Conservation (phyloP, 352 stramenopile species). For the Elongisporangium prolatum region DNA sequence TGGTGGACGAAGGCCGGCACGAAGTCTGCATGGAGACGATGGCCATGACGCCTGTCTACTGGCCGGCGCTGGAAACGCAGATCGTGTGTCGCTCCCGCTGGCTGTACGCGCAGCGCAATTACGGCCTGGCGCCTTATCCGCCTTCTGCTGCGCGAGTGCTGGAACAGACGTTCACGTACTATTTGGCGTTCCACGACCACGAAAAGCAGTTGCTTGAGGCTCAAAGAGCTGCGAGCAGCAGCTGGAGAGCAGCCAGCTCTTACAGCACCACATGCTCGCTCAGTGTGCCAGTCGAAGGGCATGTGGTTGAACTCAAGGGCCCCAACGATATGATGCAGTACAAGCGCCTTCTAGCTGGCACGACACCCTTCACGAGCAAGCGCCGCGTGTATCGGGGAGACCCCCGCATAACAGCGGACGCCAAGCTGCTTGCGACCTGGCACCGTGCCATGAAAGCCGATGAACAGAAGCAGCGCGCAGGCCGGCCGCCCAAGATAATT, state of each 20-base stretch:
- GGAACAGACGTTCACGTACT: constrained; percentile 71
- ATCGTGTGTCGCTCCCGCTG: constrained; percentile 68
- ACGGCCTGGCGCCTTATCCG: constrained; percentile 75
- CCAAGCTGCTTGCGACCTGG: constrained; percentile 49
- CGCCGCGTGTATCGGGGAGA: constrained; percentile 73
- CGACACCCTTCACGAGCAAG: constrained; percentile 78
- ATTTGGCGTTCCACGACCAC: constrained; percentile 58
- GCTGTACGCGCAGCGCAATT: constrained; percentile 81
- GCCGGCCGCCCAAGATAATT: constrained; percentile 18
- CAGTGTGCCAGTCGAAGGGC: constrained; percentile 67
- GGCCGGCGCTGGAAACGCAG: constrained; percentile 60
- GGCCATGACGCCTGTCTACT: constrained; percentile 80
- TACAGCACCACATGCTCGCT: constrained; percentile 41
- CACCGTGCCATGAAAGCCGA: constrained; percentile 39
- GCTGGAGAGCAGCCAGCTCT: constrained; percentile 15
- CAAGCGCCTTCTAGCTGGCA: constrained; percentile 66
- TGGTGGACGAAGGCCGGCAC: constrained; percentile 79
- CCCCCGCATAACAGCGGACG: constrained; percentile 58
- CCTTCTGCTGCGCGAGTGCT: constrained; percentile 37
- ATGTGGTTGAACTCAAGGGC: constrained; percentile 82
- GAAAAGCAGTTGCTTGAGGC: constrained; percentile 57
- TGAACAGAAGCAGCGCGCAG: constrained; percentile 4
- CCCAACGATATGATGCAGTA: constrained; percentile 80
- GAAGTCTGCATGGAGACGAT: constrained; percentile 77
- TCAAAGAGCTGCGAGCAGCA: constrained; percentile 23